Conservation (phyloP, 805 yeast genomes). For the Geotrichum ghanense region DNA sequence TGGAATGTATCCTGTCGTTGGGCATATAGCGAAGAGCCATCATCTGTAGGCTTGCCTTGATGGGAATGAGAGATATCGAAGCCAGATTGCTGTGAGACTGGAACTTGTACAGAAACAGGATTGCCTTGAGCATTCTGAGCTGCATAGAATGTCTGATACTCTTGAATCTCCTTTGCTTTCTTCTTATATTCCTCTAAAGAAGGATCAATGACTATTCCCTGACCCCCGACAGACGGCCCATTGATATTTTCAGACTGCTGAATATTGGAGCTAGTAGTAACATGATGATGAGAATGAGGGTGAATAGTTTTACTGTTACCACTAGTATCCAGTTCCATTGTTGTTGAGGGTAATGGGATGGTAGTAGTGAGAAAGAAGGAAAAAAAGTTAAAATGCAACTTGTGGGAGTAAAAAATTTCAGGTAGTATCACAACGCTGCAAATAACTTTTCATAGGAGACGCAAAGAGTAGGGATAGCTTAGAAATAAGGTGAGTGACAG, state of each 20-base stretch:
- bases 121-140: not conserved
- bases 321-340: slow-evolving; percentile 1
- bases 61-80: not conserved
- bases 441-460: too few relatives aligned
- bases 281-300: not conserved
- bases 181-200: not conserved
- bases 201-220: slow-evolving; percentile 1
- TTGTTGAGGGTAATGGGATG: not conserved
- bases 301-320: not conserved
- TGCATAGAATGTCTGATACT: not conserved
- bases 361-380: not conserved
- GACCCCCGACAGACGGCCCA: not conserved
- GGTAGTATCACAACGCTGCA: slow-evolving; percentile 1
- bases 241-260: not conserved
- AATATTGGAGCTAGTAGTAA: not conserved
- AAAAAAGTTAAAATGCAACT: not conserved
- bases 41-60: not conserved
- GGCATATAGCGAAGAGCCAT: not conserved
- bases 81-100: not conserved
- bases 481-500: not conserved
- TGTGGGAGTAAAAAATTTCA: slow-evolving; percentile 2
- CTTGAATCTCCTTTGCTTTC: not conserved
- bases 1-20: not conserved
- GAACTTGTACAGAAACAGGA: not conserved
- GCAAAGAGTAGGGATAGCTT: not conserved